These are phyloP conservation scores for Zygosaccharomyces bisporus DNA, from an alignment of 805 yeast species.

Conservation along the genomic window DNA sequence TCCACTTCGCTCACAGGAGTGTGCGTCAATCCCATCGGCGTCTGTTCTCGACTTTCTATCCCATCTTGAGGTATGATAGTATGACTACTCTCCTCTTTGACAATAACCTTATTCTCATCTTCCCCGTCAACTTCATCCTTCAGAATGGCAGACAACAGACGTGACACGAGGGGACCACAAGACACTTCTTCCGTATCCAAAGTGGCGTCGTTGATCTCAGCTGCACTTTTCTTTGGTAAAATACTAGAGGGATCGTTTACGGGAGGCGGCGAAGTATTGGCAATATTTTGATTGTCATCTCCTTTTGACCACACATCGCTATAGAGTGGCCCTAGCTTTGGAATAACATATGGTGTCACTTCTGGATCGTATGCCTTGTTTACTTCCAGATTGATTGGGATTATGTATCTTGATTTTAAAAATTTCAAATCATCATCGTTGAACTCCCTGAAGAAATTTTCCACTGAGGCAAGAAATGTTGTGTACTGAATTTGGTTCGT, in stretches of 20 bases:
- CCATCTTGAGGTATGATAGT: constrained; percentile 8
- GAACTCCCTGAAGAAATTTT: constrained; percentile 75
- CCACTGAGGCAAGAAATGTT: constrained; percentile 81
- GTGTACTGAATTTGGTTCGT: constrained; percentile 88
- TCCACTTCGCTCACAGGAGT: constrained; percentile 24
- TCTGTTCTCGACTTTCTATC: constrained; percentile 17
- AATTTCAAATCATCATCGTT: constrained; percentile 79
- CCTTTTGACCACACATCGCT: constrained; percentile 85
- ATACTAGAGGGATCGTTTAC: constrained; percentile 41
- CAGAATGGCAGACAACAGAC: constrained; percentile 77
- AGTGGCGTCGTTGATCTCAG: constrained; percentile 48
- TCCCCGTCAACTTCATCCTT: constrained; percentile 23
- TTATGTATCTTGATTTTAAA: constrained; percentile 55
- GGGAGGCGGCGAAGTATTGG: constrained; percentile 44
- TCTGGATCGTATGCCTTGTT: constrained; percentile 55
- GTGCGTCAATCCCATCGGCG: constrained; percentile 21
- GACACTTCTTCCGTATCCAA: constrained; percentile 73
- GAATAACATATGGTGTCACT: constrained; percentile 71
- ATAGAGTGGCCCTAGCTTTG: constrained; percentile 80
- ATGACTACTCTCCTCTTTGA: constrained; percentile 12
- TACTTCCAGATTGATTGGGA: constrained; percentile 45
- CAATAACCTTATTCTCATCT: constrained; percentile 6
- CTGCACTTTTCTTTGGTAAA: constrained; percentile 58
- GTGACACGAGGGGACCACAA: constrained; percentile 86
- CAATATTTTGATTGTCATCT: constrained; percentile 50